phyloP scores from a whole-genome alignment of 805 yeast genomes.

The Babjeviella inositovora region DNA sequence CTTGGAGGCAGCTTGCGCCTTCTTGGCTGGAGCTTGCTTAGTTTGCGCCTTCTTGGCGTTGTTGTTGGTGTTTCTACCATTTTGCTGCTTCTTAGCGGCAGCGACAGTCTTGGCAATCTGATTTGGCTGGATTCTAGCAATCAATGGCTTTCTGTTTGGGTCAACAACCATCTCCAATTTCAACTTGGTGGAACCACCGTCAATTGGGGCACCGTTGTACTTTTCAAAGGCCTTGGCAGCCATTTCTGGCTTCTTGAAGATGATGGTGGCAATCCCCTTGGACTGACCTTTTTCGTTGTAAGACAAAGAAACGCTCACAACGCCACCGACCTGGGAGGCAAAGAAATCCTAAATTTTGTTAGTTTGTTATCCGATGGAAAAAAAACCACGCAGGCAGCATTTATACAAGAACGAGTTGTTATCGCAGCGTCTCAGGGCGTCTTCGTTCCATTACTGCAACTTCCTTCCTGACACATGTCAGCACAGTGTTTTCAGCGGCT shows the following conservation, averaged over 20 bases:
- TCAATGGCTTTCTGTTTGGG: constrained; percentile 61
- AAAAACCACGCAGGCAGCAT: too few species aligned
- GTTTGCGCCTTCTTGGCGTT: constrained; percentile 4
- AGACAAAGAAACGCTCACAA: constrained; percentile 49
- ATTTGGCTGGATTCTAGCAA: constrained; percentile 54
- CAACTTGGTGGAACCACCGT: constrained; percentile 66
- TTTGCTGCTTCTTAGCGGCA: constrained; percentile 4
- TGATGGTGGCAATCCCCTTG: constrained; percentile 81
- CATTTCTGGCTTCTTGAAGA: constrained; percentile 50
- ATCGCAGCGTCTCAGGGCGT: too few species aligned
- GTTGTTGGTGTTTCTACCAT: too few species aligned
- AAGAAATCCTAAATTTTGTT: constrained; percentile 80
- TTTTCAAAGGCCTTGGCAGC: constrained; percentile 71
- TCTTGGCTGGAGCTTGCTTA: constrained; percentile 8
- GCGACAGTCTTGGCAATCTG: constrained; percentile 3
- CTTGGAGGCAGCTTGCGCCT: constrained; percentile 8
- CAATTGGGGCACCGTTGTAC: constrained; percentile 89
- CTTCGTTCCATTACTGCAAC: too few species aligned
- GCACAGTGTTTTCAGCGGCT: too few species aligned
- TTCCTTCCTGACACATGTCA: too few species aligned
- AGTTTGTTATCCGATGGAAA: too few species aligned
- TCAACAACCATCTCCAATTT: constrained; percentile 73
- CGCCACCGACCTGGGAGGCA: constrained; percentile 75
- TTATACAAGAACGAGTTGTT: too few species aligned
- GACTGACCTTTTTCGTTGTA: constrained; percentile 84